phyloP scores from a whole-genome alignment of 176 grass and related monocot genomes.

The Musa schizocarpa region DNA sequence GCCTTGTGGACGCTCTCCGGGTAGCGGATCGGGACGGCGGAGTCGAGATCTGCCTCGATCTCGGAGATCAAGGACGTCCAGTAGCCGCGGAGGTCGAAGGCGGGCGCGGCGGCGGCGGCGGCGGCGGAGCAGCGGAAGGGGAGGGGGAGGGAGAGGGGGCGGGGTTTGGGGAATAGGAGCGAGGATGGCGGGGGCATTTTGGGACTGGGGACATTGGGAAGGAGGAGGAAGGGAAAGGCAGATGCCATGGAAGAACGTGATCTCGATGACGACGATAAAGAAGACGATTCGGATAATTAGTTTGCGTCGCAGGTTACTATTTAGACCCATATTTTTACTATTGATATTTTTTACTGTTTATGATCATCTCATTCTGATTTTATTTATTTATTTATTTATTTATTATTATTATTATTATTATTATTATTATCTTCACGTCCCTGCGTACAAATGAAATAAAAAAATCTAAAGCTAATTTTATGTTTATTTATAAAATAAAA shows the following conservation, averaged over 20 bases:
- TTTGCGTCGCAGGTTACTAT: no score
- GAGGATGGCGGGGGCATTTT: slow-evolving; percentile 17
- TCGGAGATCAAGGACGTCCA: slow-evolving; percentile 70
- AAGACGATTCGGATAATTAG: no score
- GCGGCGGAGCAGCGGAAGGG: slow-evolving; percentile 24
- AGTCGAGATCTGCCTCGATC: slow-evolving; percentile 63
- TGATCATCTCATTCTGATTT: no score
- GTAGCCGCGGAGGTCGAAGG: slow-evolving; percentile 75
- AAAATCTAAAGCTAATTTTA: no score
- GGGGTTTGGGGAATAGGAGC: slow-evolving; percentile 20
- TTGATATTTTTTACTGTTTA: no score
- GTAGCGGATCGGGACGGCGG: slow-evolving; percentile 53
- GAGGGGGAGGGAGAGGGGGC: slow-evolving; percentile 9
- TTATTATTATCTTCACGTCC: background rate
- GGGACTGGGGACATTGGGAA: slow-evolving; percentile 7
- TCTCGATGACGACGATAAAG: no score
- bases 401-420: no score
- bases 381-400: no score
- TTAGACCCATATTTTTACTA: no score
- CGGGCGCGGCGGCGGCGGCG: slow-evolving; percentile 4
- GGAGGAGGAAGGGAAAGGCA: slow-evolving; percentile 36
- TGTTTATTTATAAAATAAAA: no score
- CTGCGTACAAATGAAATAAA: no score
- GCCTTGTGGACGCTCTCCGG: slow-evolving; percentile 67
- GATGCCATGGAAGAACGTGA: slow-evolving; percentile 36